phyloP scores from a whole-genome alignment of 805 yeast genomes.

The Candida insectalens region DNA sequence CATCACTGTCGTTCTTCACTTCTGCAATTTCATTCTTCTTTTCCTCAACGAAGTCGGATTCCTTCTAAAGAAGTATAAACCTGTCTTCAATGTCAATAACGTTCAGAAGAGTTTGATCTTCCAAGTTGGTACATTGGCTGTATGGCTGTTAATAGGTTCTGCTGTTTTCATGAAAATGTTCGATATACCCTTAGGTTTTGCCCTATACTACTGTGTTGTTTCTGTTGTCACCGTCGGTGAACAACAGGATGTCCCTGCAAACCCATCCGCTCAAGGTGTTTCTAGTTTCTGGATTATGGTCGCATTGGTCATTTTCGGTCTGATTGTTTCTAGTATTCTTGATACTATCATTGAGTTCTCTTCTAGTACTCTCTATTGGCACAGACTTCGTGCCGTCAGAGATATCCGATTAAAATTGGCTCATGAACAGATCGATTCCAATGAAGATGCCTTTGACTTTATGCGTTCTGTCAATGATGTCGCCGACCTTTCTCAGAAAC shows the following conservation, averaged over 20 bases:
- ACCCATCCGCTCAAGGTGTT: slow-evolving; percentile 46
- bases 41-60: slow-evolving; percentile 56
- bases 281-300: slow-evolving; percentile 53
- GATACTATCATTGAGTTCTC: slow-evolving; percentile 52
- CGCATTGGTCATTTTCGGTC: slow-evolving; percentile 68
- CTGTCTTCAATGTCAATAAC: slow-evolving; percentile 54
- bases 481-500: slow-evolving; percentile 30
- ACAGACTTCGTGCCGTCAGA: slow-evolving; percentile 47
- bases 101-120: slow-evolving; percentile 68
- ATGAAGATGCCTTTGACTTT: slow-evolving; percentile 38
- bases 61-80: slow-evolving; percentile 48
- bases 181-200: slow-evolving; percentile 48
- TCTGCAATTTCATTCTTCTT: slow-evolving; percentile 43
- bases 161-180: slow-evolving; percentile 41
- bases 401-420: slow-evolving; percentile 1
- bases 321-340: slow-evolving; percentile 62
- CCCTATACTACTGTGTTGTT: slow-evolving; percentile 63
- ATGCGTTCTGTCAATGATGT: slow-evolving; percentile 43
- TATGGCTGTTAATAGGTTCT: slow-evolving; percentile 70
- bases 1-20: slow-evolving; percentile 54
- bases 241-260: slow-evolving; percentile 59
- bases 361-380: slow-evolving; percentile 57
- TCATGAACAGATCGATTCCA: background rate
- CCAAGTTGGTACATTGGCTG: slow-evolving; percentile 52
- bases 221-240: slow-evolving; percentile 73